Evolutionary conservation across 1,284 basidiomycete genomes (phyloP).

Genomic region (Filobasidium uniguttulatum): DNA sequence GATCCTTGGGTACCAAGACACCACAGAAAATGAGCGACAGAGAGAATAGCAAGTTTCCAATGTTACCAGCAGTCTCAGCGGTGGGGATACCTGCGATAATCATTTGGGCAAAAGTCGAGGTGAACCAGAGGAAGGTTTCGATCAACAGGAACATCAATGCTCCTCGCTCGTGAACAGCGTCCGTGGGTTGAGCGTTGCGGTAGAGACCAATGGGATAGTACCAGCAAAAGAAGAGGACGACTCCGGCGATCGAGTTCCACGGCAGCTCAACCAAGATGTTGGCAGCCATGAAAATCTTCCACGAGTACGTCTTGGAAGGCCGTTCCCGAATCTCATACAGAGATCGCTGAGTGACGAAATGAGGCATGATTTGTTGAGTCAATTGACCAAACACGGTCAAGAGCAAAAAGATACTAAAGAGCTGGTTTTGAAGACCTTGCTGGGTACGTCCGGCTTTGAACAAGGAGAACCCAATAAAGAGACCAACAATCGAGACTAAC

Average conservation of each 20-base stretch:
- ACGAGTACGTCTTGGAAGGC: slow-evolving; percentile 65
- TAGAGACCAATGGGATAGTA: slow-evolving; percentile 38
- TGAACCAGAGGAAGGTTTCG: slow-evolving; percentile 34
- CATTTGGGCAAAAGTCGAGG: slow-evolving; percentile 34
- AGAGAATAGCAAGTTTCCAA: slow-evolving; percentile 37
- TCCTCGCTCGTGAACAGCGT: slow-evolving; percentile 28
- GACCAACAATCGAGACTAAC: slow-evolving; percentile 33
- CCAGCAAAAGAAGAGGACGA: slow-evolving; percentile 37
- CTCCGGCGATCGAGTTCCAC: slow-evolving; percentile 44
- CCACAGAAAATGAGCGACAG: slow-evolving; percentile 39
- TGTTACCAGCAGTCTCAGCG: slow-evolving; percentile 37
- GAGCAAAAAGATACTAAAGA: slow-evolving; percentile 51
- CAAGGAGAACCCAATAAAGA: slow-evolving; percentile 45
- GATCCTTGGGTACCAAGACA: slow-evolving; percentile 24
- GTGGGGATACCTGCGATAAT: slow-evolving; percentile 14
- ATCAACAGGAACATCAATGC: slow-evolving; percentile 33
- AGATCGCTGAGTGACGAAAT: slow-evolving; percentile 41
- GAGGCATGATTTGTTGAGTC: slow-evolving; percentile 37
- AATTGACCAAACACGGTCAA: slow-evolving; percentile 37
- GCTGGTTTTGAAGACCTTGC: slow-evolving; percentile 66
- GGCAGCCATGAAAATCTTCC: slow-evolving; percentile 40
- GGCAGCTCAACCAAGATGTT: slow-evolving; percentile 37
- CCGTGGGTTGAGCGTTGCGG: slow-evolving; percentile 30
- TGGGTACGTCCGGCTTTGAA: slow-evolving; percentile 52
- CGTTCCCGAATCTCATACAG: slow-evolving; percentile 62